Evolutionary conservation across 2,329 filamentous ascomycete species (phyloP).

Genomic region (Macroventuria anomochaeta): DNA sequence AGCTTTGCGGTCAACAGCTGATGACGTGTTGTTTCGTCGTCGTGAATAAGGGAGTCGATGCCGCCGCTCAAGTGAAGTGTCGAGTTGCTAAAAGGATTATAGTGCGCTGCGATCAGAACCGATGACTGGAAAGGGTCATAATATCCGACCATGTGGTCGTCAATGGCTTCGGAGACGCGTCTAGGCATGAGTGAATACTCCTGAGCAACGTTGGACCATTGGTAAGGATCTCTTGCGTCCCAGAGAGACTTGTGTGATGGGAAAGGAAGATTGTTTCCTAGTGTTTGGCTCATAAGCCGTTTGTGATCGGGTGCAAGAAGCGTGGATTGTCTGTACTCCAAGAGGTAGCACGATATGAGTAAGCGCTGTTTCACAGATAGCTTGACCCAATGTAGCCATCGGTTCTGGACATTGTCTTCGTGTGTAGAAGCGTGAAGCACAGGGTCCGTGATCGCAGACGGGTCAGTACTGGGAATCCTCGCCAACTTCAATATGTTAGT

Average conservation of each 20-base stretch:
- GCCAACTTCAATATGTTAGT: neutral
- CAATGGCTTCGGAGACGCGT: slow-evolving; percentile 36
- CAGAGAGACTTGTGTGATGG: slow-evolving; percentile 46
- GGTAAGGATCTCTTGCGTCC: slow-evolving; percentile 38
- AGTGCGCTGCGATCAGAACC: slow-evolving; percentile 46
- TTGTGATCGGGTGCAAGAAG: slow-evolving; percentile 37
- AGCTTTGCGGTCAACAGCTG: slow-evolving; percentile 48
- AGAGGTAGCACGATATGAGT: slow-evolving; percentile 51
- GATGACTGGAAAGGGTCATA: slow-evolving; percentile 48
- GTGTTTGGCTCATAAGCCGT: slow-evolving; percentile 20
- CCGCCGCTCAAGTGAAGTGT: slow-evolving; percentile 19
- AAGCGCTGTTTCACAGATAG: slow-evolving; percentile 45
- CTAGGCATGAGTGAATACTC: slow-evolving; percentile 27
- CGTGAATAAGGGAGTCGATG: slow-evolving; percentile 36
- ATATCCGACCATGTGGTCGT: slow-evolving; percentile 8
- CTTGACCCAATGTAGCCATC: slow-evolving; percentile 46
- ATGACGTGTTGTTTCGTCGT: slow-evolving; percentile 31
- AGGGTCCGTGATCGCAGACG: slow-evolving; percentile 9
- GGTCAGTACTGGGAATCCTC: neutral
- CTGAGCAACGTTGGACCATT: slow-evolving; percentile 34
- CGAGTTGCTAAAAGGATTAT: slow-evolving; percentile 29
- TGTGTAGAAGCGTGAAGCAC: slow-evolving; percentile 24
- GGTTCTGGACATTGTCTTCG: slow-evolving; percentile 30
- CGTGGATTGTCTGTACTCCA: slow-evolving; percentile 50
- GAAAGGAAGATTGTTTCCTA: slow-evolving; percentile 47